Base-by-base conservation (phyloP, 495 filamentous ascomycete species). In the Penicillium coffeae region DNA sequence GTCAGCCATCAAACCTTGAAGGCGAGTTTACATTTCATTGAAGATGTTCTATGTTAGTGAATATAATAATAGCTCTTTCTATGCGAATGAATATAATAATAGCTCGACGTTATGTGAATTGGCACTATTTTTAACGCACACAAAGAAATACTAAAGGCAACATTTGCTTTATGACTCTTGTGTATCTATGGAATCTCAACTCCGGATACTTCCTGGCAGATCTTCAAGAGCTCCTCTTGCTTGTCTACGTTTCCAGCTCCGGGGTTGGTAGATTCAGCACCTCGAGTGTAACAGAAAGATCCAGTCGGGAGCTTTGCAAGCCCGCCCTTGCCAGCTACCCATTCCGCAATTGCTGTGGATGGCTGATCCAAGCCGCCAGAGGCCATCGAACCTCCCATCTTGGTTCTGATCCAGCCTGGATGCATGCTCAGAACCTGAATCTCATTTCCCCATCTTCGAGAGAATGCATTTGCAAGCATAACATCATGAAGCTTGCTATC, bases 321-420 rank as follows among this genome's bases (percentile, higher is more conserved):
- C 3, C 44, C 47, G 4, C 62, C 60, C 36, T 70, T 42, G 0
- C 72, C 75, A 45, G 67, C 60, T 0, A 72, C 74, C 36, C 74
- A 69, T 40, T 74, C 65, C 5, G 72, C 70, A 52, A 77, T 69
- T 1, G 69, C 67, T 3, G 65, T 64, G 1, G 76, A 60, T 8
- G 75, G 73, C 44, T 74, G 69, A n/a, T 68, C 54, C 39, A 73
- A 55, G n/a, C 68, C 62, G 2, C 75, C 68, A 2, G 72, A 55
- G 0, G 80, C 81, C 42, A 59, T 64, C 12, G 47, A 45, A 0
- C 80, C 80, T 8, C 81, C 81, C 79, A 84, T 78, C 60, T 80
- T 77, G 8, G 81, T 86, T 48, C 73, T 64, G 35, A 84, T 80
- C 82, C 81, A 84, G 2, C 82, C 82, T 5, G 82, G 82, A 60